Conservation (phyloP, 2,329 filamentous ascomycete species). For the Paramyrothecium roridum region DNA sequence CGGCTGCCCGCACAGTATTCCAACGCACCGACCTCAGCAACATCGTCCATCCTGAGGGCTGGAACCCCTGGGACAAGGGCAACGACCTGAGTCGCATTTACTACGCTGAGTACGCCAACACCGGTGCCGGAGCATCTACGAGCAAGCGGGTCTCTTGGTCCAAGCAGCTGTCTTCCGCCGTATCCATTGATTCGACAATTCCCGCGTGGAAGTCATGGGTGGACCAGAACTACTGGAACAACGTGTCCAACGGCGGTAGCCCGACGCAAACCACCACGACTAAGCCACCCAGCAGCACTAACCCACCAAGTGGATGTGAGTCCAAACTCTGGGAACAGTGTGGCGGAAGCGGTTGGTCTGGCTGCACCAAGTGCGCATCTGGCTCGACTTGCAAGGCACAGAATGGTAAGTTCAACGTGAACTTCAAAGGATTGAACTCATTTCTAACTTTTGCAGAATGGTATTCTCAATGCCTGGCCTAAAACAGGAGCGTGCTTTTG, state of each 20-base stretch:
- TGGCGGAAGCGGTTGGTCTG: not conserved
- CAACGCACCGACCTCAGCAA: not conserved
- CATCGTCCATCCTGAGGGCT: not conserved
- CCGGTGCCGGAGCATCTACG: not conserved
- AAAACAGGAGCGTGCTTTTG: not conserved
- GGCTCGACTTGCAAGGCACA: not conserved
- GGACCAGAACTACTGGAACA: not conserved
- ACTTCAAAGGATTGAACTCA: not conserved
- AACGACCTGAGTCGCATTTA: not conserved
- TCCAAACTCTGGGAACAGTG: not conserved
- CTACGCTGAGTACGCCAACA: not conserved
- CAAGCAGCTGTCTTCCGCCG: not conserved
- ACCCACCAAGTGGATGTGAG: not conserved
- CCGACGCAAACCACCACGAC: not conserved
- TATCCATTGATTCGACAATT: not conserved
- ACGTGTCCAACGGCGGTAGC: not conserved
- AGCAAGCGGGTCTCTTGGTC: not conserved
- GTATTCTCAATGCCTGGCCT: not conserved
- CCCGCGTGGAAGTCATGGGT: not conserved
- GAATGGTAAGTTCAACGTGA: not conserved
- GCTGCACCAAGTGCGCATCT: not conserved
- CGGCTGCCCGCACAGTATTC: not conserved
- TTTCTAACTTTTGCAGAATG: not conserved
- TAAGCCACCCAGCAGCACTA: not conserved
- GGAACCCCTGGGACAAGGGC: not conserved